Conservation (phyloP, 2,329 filamentous ascomycete genomes). For the Xylaria sp. region DNA sequence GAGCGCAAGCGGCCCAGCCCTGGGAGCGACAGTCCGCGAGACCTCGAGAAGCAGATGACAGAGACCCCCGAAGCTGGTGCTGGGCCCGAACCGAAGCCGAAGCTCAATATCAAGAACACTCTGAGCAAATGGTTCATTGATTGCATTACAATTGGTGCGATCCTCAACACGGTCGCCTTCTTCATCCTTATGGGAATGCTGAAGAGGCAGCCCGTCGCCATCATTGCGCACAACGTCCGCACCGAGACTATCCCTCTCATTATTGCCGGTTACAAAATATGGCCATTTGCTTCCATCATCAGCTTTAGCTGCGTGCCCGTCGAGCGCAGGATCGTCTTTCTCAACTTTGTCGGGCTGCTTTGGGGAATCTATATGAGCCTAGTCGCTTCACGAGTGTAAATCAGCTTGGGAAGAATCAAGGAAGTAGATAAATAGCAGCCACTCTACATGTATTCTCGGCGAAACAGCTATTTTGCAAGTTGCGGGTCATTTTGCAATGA, state of each 20-base stretch:
- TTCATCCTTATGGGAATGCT: constrained; percentile 59
- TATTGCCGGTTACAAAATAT: constrained; percentile 62
- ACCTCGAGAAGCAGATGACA: constrained; percentile 46
- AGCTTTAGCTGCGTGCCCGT: constrained; percentile 62
- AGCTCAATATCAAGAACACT: constrained; percentile 56
- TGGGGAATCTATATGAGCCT: constrained; percentile 65
- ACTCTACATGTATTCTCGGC: not conserved
- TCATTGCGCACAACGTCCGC: constrained; percentile 54
- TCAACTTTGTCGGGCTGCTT: constrained; percentile 59
- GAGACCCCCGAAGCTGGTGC: constrained; percentile 21
- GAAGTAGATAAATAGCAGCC: not conserved
- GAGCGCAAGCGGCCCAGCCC: constrained; percentile 31
- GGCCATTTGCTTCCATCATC: constrained; percentile 62
- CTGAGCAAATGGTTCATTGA: constrained; percentile 62
- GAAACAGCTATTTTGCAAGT: not conserved
- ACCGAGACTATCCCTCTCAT: constrained; percentile 60
- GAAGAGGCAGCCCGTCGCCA: constrained; percentile 52
- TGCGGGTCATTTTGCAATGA: not conserved
- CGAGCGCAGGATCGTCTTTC: constrained; percentile 60
- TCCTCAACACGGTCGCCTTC: constrained; percentile 59
- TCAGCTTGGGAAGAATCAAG: not conserved
- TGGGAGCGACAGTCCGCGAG: constrained; percentile 27
- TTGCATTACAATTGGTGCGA: constrained; percentile 59
- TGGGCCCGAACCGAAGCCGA: constrained; percentile 42
- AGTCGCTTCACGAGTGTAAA: constrained; percentile 55